Conservation (phyloP, 169 alveolate genomes). For the Eimeria necatrix region DNA sequence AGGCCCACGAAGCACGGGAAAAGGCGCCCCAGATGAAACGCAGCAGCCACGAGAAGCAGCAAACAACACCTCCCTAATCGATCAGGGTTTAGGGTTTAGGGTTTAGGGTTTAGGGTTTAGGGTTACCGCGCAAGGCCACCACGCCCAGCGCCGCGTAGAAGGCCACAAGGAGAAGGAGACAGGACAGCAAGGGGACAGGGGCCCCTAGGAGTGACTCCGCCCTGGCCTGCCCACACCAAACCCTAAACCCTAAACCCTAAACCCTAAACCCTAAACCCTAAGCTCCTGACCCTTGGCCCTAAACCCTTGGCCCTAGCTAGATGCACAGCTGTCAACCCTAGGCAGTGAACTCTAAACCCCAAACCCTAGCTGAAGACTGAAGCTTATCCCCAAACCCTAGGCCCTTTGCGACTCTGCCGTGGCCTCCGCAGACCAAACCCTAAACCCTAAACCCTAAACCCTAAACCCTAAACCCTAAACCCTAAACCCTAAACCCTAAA, state of each 20-base stretch:
- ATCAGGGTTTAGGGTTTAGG: not conserved
- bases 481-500: constrained; percentile 50
- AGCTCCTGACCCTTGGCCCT: constrained; percentile 8
- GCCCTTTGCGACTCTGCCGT: constrained; percentile 55
- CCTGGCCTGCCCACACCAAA: not conserved
- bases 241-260: no score
- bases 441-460: not conserved
- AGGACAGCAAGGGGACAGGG: not conserved
- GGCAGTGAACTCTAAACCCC: constrained; percentile 1
- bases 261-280: no score
- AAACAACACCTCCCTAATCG: not conserved
- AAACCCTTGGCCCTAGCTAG: not conserved
- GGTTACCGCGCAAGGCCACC: not conserved
- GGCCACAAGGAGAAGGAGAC: not conserved
- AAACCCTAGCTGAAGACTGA: not conserved
- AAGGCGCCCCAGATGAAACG: no score
- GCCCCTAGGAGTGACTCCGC: not conserved
- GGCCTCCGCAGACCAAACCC: constrained; percentile 55
- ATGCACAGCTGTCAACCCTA: no score
- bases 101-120: constrained; percentile 43
- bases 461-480: constrained; percentile 33
- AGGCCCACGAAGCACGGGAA: no score
- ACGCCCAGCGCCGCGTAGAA: not conserved
- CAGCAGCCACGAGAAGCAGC: no score
- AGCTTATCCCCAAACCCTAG: constrained; percentile 56